Conservation (phyloP, 768 basidiomycete genomes). For the Panaeolus cyanescens region DNA sequence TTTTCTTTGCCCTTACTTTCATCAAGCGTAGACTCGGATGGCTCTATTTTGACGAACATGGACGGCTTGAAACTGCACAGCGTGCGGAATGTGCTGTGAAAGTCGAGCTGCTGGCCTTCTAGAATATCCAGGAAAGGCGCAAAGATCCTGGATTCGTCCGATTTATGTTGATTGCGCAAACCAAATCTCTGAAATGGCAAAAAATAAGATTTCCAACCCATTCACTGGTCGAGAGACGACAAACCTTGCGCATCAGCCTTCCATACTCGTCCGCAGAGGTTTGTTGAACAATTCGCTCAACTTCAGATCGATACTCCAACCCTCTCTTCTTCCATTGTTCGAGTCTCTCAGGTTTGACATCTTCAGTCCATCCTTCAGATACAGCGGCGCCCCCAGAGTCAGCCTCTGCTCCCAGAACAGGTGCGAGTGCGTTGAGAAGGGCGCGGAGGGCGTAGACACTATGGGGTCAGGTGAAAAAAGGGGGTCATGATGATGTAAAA, state of each 20-base stretch:
- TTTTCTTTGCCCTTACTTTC: background rate
- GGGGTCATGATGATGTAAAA: background rate
- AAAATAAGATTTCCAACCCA: background rate
- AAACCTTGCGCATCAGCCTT: constrained; percentile 67
- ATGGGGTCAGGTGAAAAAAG: constrained; percentile 5
- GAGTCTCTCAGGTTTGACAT: constrained; percentile 50
- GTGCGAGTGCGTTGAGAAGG: constrained; percentile 75
- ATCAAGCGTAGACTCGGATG: background rate
- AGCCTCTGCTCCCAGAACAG: constrained; percentile 83
- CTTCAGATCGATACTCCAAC: constrained; percentile 54
- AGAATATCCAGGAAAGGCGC: constrained; percentile 76
- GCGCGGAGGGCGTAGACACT: constrained; percentile 81
- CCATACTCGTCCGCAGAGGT: constrained; percentile 67
- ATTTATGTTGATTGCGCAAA: constrained; percentile 52
- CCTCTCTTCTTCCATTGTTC: constrained; percentile 64
- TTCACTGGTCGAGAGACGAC: constrained; percentile 10
- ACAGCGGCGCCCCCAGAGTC: constrained; percentile 54
- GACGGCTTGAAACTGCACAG: constrained; percentile 64
- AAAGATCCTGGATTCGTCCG: constrained; percentile 63
- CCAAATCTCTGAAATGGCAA: constrained; percentile 65
- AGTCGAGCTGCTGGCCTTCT: constrained; percentile 78
- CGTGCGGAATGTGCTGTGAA: constrained; percentile 80
- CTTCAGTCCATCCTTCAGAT: constrained; percentile 64
- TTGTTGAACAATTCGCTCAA: constrained; percentile 62
- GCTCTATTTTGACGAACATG: constrained; percentile 8